Conservation (phyloP, 345 rosid species). For the Lumnitzera littorea region DNA sequence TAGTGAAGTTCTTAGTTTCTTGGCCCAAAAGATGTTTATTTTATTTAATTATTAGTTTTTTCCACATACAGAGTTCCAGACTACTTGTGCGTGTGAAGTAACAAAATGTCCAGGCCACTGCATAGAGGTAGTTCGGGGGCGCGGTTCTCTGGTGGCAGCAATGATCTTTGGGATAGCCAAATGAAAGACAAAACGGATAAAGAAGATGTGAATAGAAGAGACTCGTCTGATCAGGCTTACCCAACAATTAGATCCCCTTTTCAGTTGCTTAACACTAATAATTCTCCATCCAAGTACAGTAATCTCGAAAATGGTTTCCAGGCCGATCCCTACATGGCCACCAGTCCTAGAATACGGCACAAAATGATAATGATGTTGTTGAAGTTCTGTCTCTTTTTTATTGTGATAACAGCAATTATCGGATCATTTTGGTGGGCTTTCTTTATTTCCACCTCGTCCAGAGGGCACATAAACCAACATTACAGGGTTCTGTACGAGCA, state of each 20-base stretch:
- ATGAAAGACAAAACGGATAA: conserved; percentile 71
- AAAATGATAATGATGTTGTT: conserved; percentile 46
- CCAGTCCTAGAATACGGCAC: conserved; percentile 53
- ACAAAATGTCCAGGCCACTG: conserved; percentile 69
- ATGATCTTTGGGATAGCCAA: conserved; percentile 63
- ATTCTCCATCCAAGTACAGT: conserved; percentile 52
- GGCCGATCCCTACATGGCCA: conserved; percentile 39
- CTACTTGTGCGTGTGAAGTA: too few species aligned
- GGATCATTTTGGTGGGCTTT: conserved; percentile 97
- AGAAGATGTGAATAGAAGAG: conserved; percentile 50
- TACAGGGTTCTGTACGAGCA: conserved; percentile 86
- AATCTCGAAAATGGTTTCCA: conserved; percentile 49
- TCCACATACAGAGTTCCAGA: too few species aligned
- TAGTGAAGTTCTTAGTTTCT: too few species aligned
- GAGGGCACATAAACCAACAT: conserved; percentile 67
- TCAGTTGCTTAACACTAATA: conserved; percentile 36
- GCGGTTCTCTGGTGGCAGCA: conserved; percentile 53
- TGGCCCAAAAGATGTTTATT: too few species aligned
- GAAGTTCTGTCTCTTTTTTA: conserved; percentile 66
- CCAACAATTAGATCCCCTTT: conserved; percentile 55
- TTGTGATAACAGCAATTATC: conserved; percentile 52
- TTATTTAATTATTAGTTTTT: too few species aligned
- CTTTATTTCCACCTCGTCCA: conserved; percentile 59
- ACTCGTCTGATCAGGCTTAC: conserved; percentile 41
- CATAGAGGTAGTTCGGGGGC: conserved; percentile 57